Evolutionary conservation across 2,329 filamentous ascomycete species (phyloP).

Genomic region (Aspergillus pseudonomiae): DNA sequence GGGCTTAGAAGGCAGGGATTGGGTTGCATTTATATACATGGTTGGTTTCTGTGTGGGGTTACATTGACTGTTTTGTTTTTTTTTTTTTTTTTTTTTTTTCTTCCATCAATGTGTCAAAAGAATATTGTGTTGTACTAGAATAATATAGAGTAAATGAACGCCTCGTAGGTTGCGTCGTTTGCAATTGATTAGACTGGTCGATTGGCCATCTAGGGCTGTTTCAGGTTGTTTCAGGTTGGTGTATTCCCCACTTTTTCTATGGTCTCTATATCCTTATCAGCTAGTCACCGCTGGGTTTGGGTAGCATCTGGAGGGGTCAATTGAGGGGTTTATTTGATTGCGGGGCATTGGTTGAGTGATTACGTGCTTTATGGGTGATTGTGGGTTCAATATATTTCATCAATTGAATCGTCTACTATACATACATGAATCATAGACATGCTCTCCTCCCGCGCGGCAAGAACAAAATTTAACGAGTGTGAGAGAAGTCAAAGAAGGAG

Average conservation of each 20-base stretch:
- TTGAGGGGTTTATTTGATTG: background rate
- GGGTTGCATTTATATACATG: background rate
- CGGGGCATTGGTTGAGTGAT: background rate
- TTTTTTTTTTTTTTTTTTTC: background rate
- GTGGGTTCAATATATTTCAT: background rate
- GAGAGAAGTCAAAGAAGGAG: background rate
- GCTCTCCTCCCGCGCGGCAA: conserved; percentile 1
- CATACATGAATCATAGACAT: conserved; percentile 17
- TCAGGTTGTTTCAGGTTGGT: background rate
- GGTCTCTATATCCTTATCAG: background rate
- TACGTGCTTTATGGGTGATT: background rate
- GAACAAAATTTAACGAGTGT: background rate
- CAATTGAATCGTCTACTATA: conserved; percentile 25
- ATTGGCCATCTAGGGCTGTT: background rate
- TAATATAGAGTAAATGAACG: background rate
- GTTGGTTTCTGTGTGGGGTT: background rate
- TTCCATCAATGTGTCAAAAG: background rate
- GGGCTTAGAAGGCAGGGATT: background rate
- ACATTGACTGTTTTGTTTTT: background rate
- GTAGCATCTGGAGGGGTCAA: background rate
- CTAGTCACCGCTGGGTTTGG: background rate
- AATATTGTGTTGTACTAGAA: background rate
- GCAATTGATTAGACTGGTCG: background rate
- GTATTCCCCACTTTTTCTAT: background rate
- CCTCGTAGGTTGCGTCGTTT: background rate